Evolutionary conservation across 2,329 filamentous ascomycete species (phyloP), one percentile per base, ranked within the genome.

Genomic region (Polychaeton citri): DNA sequence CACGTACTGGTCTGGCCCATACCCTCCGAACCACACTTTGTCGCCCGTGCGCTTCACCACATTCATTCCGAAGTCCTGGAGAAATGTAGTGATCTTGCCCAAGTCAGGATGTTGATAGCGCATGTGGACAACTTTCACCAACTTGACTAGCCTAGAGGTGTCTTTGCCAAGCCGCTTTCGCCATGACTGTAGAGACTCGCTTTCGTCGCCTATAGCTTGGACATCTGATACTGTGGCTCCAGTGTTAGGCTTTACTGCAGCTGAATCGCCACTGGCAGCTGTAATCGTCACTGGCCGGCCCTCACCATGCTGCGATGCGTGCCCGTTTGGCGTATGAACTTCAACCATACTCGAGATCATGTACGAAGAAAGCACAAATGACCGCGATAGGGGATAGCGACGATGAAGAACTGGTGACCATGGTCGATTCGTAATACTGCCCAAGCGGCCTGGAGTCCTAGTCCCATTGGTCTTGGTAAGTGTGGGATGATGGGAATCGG

Each of bases 61-160:
- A 32, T 58, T 52, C 55, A 64, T 60, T 17, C 62, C 62, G 43
- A 65, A 65, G 40, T 65, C 62, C 46, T 39, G 50, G 34, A 62
- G 52, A 47, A 64, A 71, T 2, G 51, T 60, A 4, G 63, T 68
- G 31, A 70, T 69, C 38, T 60, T 51, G 16, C 59, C 53, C 3
- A 72, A 51, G 38, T 71, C 61, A 0, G 66, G 63, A 42, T 71
- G 68, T 39, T 70, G 66, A 45, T 72, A 72, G 2, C 67, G 60
- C 66, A 71, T 69, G 40, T 72, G 68, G 2, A 59, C 58, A 4
- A 71, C 41, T 38, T 64, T 65, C 5, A 57, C 61, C 15, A 72
- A 49, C 38, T 62, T 59, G 43, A 71, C 59, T 40, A 69, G 66
- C 19, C 59, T 52, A 32, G 54, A 42, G 12, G 48, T 45, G 40